A percentile compares a stretch with the other conserved stretches of the same genome.
phyloP scores from a whole-genome alignment of 768 basidiomycete genomes.

The Pleurotus djamor region DNA sequence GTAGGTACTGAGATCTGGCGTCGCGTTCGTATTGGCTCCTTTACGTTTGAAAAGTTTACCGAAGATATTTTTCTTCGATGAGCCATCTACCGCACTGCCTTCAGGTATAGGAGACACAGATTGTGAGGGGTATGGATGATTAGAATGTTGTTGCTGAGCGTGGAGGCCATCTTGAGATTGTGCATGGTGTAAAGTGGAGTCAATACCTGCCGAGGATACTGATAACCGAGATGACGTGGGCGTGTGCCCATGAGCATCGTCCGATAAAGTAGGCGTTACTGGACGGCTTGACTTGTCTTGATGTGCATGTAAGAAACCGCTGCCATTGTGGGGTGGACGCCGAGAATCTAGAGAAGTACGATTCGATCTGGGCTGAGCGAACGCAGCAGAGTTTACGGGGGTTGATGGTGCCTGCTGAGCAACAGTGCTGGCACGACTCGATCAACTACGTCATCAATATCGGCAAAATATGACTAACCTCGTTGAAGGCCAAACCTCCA shows the following conservation, averaged over 20 bases:
- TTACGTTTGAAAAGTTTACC: constrained; percentile 71
- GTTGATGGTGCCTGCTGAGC: background rate
- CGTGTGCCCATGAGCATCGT: constrained; percentile 5
- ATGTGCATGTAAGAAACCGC: background rate
- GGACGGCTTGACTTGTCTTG: constrained; percentile 3
- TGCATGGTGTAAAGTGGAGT: constrained; percentile 7
- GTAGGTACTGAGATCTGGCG: constrained; percentile 4
- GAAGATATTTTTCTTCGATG: constrained; percentile 58
- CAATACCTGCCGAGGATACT: constrained; percentile 3
- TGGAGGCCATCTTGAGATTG: background rate
- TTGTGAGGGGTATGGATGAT: constrained; percentile 10
- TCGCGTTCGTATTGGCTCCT: constrained; percentile 15
- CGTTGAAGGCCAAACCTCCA: constrained; percentile 63
- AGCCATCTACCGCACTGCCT: constrained; percentile 1
- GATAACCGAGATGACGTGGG: constrained; percentile 9
- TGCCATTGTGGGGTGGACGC: background rate
- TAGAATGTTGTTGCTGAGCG: constrained; percentile 4
- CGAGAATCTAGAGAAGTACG: background rate
- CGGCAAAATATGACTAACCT: background rate
- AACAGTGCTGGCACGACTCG: background rate
- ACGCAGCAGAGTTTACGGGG: background rate
- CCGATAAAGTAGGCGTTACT: background rate
- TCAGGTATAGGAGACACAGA: background rate
- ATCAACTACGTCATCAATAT: background rate
- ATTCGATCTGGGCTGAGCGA: background rate